Conservation (phyloP, 306 rosid species). For the Amphicarpaea edgeworthii region DNA sequence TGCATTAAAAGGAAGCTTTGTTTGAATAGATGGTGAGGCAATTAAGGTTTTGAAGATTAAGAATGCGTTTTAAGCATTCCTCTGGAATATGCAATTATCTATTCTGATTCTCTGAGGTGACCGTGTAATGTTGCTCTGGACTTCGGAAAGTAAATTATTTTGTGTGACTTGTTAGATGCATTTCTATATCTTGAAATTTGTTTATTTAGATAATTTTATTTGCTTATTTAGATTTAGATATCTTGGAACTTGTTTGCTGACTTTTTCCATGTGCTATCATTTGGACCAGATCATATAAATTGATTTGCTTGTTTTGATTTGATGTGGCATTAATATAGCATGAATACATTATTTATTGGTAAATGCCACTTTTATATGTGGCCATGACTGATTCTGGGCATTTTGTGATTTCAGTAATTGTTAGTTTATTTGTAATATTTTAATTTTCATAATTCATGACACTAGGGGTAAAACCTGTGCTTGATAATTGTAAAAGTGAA, state of each 20-base stretch:
- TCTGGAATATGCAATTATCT: background rate
- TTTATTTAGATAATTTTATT: background rate
- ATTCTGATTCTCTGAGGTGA: slow-evolving; percentile 1
- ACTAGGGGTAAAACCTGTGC: background rate
- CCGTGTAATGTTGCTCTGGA: slow-evolving; percentile 1
- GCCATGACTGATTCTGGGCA: slow-evolving; percentile 4
- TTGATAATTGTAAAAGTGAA: slow-evolving; percentile 6
- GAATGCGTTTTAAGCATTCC: background rate
- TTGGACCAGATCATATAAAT: slow-evolving; percentile 25
- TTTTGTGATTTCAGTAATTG: slow-evolving; percentile 12
- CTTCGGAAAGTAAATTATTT: background rate
- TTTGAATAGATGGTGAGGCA: slow-evolving; percentile 21
- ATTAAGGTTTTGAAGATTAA: background rate
- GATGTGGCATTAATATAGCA: background rate
- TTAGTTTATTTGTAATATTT: background rate
- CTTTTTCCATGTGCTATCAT: background rate
- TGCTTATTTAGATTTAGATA: background rate
- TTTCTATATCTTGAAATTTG: background rate
- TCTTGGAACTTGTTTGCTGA: background rate
- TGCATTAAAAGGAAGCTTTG: background rate
- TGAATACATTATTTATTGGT: background rate
- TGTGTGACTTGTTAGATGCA: slow-evolving; percentile 15
- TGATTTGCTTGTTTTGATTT: background rate
- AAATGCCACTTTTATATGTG: background rate
- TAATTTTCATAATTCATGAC: background rate